These are phyloP conservation scores for Fusarium clavum DNA, from an alignment of 2,329 filamentous ascomycete genomes.

Conservation along the genomic window DNA sequence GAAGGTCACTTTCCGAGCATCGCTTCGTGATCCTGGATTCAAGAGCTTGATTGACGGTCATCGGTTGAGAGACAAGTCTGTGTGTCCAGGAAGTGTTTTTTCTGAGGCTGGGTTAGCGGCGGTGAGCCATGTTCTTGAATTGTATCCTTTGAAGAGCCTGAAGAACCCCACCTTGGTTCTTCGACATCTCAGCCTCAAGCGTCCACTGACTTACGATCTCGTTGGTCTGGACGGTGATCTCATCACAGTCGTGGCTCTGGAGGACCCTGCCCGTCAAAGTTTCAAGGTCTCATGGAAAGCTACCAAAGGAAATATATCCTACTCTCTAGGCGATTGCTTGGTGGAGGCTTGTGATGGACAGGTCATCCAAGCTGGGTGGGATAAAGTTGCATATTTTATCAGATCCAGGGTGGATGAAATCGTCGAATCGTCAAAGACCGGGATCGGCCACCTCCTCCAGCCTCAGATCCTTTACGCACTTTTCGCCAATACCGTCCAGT, in stretches of 20 bases:
- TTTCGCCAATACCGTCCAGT: not conserved
- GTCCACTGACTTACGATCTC: not conserved
- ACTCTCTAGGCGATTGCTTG: not conserved
- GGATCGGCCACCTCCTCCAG: not conserved
- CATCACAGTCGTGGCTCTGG: not conserved
- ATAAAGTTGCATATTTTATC: not conserved
- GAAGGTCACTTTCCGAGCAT: not conserved
- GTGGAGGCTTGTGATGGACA: not conserved
- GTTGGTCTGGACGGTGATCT: not conserved
- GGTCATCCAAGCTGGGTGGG: not conserved
- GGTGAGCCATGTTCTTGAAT: not conserved
- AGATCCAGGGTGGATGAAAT: not conserved
- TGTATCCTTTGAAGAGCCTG: not conserved
- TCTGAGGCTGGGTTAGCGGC: not conserved
- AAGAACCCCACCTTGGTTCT: not conserved
- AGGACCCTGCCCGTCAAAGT: not conserved
- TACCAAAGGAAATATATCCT: not conserved
- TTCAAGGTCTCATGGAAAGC: not conserved
- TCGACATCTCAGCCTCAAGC: not conserved
- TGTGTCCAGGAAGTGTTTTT: not conserved
- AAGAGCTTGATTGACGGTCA: not conserved
- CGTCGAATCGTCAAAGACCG: not conserved
- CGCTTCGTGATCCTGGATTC: not conserved
- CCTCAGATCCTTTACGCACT: not conserved
- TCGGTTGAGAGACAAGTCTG: not conserved